Evolutionary conservation across 2,329 filamentous ascomycete species (phyloP).

Genomic region (Claviceps sp.): DNA sequence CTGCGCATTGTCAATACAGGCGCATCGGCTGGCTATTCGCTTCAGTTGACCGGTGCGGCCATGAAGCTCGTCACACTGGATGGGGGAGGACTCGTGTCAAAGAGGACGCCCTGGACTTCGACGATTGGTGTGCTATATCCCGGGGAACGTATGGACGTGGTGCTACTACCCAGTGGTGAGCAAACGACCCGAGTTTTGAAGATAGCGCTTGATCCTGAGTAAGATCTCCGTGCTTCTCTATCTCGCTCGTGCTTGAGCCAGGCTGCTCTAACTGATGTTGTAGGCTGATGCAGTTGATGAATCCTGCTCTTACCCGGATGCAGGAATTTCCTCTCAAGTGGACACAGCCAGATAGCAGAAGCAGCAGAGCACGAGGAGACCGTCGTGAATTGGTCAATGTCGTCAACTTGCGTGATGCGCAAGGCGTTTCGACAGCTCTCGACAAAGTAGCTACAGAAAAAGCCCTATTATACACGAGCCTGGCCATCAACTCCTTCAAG

Average conservation of each 20-base stretch:
- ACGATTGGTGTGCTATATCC: slow-evolving; percentile 13
- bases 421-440: not conserved
- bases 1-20: slow-evolving; percentile 11
- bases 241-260: not conserved
- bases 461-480: slow-evolving; percentile 8
- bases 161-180: not conserved
- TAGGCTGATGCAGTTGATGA: slow-evolving; percentile 12
- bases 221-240: not conserved
- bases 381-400: not conserved
- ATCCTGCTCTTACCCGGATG: slow-evolving; percentile 10
- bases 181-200: not conserved
- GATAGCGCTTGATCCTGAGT: slow-evolving; percentile 8
- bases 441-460: slow-evolving; percentile 1
- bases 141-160: slow-evolving; percentile 11
- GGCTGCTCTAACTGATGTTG: not conserved
- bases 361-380: not conserved
- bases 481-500: slow-evolving; percentile 6
- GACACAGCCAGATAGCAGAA: not conserved
- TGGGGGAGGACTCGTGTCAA: slow-evolving; percentile 6
- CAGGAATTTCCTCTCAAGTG: slow-evolving; percentile 10
- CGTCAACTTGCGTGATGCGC: not conserved
- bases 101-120: slow-evolving; percentile 4
- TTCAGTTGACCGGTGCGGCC: slow-evolving; percentile 6
- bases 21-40: slow-evolving; percentile 7
- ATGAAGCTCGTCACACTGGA: slow-evolving; percentile 11